phyloP scores from a whole-genome alignment of 2,329 filamentous ascomycete genomes.

The Fusarium poae region DNA sequence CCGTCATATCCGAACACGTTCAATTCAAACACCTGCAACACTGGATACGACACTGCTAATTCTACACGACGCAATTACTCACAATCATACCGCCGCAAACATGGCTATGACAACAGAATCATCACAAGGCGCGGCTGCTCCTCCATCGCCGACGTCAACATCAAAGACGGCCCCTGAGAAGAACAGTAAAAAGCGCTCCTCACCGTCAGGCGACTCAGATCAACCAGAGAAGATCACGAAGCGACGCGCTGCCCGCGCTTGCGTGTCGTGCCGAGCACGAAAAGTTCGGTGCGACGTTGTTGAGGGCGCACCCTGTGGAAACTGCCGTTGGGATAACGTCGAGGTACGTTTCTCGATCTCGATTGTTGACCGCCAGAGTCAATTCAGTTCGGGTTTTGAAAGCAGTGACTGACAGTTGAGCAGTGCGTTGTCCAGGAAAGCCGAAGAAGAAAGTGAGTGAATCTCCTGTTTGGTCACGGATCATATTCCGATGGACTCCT shows the following conservation, averaged over 20 bases:
- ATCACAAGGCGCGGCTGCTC: constrained; percentile 45
- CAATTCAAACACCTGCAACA: neutral
- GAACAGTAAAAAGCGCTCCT: constrained; percentile 54
- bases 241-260: constrained; percentile 89
- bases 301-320: constrained; percentile 87
- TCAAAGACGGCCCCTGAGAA: constrained; percentile 48
- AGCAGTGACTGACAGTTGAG: constrained; percentile 36
- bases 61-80: constrained; percentile 1
- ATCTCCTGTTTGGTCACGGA: constrained; percentile 13
- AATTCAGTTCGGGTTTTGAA: constrained; percentile 20
- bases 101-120: constrained; percentile 43
- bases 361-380: constrained; percentile 15
- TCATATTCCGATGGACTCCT: constrained; percentile 23
- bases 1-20: constrained; percentile 20
- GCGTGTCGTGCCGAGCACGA: constrained; percentile 86
- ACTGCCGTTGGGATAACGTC: constrained; percentile 84
- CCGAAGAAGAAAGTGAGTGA: constrained; percentile 84
- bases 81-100: constrained; percentile 17
- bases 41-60: neutral
- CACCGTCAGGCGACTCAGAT: constrained; percentile 49
- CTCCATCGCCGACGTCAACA: constrained; percentile 50
- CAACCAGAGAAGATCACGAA: constrained; percentile 70
- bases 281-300: constrained; percentile 96
- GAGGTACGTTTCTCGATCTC: constrained; percentile 58
- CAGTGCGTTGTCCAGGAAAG: constrained; percentile 81